Evolutionary conservation across 1,284 basidiomycete species (phyloP).

Genomic region (Ceratobasidium sp.): DNA sequence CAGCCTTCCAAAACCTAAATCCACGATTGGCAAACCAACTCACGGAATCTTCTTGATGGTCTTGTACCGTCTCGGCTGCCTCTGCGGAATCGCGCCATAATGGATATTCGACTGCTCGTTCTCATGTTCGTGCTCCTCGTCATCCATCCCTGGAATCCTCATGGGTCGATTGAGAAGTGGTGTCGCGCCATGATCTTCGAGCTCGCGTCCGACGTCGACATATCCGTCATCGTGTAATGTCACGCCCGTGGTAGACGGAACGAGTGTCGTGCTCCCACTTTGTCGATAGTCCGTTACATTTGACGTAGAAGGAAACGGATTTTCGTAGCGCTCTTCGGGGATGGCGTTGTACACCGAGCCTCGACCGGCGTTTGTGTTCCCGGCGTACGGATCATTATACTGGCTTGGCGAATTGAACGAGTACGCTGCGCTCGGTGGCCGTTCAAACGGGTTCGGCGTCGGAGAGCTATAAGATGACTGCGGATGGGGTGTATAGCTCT

Average conservation of each 20-base stretch:
- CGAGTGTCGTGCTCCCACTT: not conserved
- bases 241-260: conserved; percentile 10
- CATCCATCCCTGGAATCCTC: not conserved
- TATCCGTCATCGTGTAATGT: conserved; percentile 32
- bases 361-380: not conserved
- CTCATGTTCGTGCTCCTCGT: conserved; percentile 1
- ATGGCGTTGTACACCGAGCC: conserved; percentile 22
- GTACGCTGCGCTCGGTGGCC: conserved; percentile 30
- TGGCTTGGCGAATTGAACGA: conserved; percentile 12
- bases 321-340: conserved; percentile 25
- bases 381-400: conserved; percentile 16
- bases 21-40: conserved; percentile 47
- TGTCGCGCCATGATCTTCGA: conserved; percentile 28
- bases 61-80: conserved; percentile 86
- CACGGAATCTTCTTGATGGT: conserved; percentile 88
- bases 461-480: conserved; percentile 18
- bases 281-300: not conserved
- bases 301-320: conserved; percentile 4
- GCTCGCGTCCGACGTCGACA: conserved; percentile 21
- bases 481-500: conserved; percentile 20
- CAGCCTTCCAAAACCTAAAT: too few species aligned
- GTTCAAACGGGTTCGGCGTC: conserved; percentile 35
- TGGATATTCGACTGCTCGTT: conserved; percentile 52
- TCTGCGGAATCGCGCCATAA: conserved; percentile 86
- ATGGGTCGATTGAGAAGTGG: conserved; percentile 19